Percentiles rank a stretch among this genome's conserved stretches.
These are phyloP conservation scores for Boletus coccyginus DNA, from an alignment of 768 basidiomycete genomes.

Conservation along the genomic window DNA sequence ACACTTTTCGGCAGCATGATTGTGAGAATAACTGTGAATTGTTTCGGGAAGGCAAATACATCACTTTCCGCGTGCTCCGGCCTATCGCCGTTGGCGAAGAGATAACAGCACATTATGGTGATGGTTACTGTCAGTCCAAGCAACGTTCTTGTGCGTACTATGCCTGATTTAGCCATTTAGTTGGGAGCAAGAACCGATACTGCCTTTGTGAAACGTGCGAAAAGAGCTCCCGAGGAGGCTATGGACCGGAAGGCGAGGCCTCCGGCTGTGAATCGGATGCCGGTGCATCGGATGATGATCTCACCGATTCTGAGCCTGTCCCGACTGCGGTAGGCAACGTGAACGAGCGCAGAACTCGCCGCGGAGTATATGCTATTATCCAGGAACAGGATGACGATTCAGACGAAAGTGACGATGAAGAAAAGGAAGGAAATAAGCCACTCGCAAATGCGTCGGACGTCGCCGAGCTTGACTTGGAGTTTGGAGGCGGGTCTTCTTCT, in stretches of 20 bases:
- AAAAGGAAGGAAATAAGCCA: constrained; percentile 45
- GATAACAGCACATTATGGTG: constrained; percentile 87
- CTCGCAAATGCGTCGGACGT: constrained; percentile 46
- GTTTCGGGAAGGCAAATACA: constrained; percentile 85
- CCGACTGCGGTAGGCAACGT: constrained; percentile 56
- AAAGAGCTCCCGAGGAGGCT: constrained; percentile 70
- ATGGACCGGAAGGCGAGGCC: constrained; percentile 52
- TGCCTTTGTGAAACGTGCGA: constrained; percentile 90
- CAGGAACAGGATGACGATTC: constrained; percentile 57
- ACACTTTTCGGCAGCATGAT: constrained; percentile 60
- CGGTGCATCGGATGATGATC: constrained; percentile 31
- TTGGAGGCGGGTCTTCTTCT: constrained; percentile 29
- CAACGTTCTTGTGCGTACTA: constrained; percentile 19
- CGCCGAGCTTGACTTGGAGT: constrained; percentile 53
- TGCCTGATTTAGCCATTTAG: constrained; percentile 39
- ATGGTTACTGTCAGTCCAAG: constrained; percentile 76
- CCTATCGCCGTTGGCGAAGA: constrained; percentile 80
- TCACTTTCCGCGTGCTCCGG: constrained; percentile 82
- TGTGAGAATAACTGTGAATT: constrained; percentile 88
- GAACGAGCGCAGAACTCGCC: constrained; percentile 76
- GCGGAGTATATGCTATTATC: constrained; percentile 77
- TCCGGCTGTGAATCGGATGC: constrained; percentile 48
- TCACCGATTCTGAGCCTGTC: constrained; percentile 42
- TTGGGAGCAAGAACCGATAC: constrained; percentile 66
- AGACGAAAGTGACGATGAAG: constrained; percentile 59